phyloP scores from a whole-genome alignment of 331 rosid species.

The Quercus phellos region DNA sequence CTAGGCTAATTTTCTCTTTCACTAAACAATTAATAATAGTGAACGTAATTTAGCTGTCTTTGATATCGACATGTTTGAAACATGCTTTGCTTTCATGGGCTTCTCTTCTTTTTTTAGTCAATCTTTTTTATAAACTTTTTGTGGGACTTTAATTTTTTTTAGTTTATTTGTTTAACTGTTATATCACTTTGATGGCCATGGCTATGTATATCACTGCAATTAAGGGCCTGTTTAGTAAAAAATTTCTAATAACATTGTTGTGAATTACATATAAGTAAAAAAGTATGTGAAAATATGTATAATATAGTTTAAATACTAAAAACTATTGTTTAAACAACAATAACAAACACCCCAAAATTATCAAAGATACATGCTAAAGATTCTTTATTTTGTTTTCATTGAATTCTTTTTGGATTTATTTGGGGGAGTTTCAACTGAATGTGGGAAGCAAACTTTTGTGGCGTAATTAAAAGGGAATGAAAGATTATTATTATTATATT shows the following conservation, averaged over 20 bases:
- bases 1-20: not conserved
- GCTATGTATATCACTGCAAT: too few relatives aligned
- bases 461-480: not conserved
- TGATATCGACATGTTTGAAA: slow-evolving; percentile 31
- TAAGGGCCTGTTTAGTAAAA: accelerated
- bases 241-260: accelerated
- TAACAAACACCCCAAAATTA: too few relatives aligned
- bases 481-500: too few relatives aligned
- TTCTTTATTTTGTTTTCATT: not conserved
- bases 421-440: not conserved
- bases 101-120: not conserved
- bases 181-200: too few relatives aligned
- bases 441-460: not conserved
- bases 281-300: accelerated
- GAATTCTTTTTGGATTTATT: not conserved
- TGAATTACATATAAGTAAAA: accelerated
- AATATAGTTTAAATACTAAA: too few relatives aligned
- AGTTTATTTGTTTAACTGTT: not conserved
- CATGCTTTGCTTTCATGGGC: not conserved
- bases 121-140: not conserved
- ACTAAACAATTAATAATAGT: not conserved
- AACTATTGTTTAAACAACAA: too few relatives aligned
- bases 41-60: slow-evolving; percentile 10
- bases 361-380: too few relatives aligned
- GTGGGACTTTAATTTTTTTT: not conserved